Conservation (phyloP, 1,284 basidiomycete species). For the Melampsora americana region DNA sequence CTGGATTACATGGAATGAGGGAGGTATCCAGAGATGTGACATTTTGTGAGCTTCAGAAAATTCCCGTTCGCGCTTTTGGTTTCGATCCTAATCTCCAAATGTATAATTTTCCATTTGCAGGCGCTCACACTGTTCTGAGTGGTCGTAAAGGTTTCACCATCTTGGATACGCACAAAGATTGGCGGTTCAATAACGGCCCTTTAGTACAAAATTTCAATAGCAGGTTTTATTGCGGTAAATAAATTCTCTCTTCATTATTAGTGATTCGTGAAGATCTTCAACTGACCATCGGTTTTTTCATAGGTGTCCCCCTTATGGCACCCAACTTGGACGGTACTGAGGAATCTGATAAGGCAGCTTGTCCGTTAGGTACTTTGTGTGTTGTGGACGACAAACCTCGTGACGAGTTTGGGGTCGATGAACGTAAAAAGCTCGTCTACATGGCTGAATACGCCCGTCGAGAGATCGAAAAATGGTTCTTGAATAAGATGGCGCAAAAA, state of each 20-base stretch:
- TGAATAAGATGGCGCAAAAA: conserved; percentile 18
- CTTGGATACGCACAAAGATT: conserved; percentile 39
- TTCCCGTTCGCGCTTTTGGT: background rate
- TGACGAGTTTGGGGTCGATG: conserved; percentile 20
- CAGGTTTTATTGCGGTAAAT: conserved; percentile 11
- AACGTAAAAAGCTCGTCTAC: conserved; percentile 36
- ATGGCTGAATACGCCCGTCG: conserved; percentile 37
- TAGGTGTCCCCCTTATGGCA: conserved; percentile 31
- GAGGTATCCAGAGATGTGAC: conserved; percentile 24
- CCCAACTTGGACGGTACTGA: conserved; percentile 22
- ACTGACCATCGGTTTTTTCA: background rate
- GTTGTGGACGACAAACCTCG: conserved; percentile 23
- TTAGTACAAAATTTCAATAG: conserved; percentile 16
- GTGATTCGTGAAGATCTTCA: too few species aligned
- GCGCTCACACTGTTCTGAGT: conserved; percentile 34
- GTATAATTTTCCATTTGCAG: conserved; percentile 1
- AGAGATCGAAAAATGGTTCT: conserved; percentile 38
- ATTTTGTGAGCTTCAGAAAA: conserved; percentile 28
- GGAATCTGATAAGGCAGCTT: conserved; percentile 26
- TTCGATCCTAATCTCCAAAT: background rate
- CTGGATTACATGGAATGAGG: conserved; percentile 20
- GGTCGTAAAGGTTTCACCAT: conserved; percentile 30
- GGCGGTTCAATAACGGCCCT: conserved; percentile 38
- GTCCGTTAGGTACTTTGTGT: conserved; percentile 33
- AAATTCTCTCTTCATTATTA: too few species aligned